These are phyloP conservation scores for Cytidiella melzeri DNA, from an alignment of 768 basidiomycete genomes.

Conservation along the genomic window DNA sequence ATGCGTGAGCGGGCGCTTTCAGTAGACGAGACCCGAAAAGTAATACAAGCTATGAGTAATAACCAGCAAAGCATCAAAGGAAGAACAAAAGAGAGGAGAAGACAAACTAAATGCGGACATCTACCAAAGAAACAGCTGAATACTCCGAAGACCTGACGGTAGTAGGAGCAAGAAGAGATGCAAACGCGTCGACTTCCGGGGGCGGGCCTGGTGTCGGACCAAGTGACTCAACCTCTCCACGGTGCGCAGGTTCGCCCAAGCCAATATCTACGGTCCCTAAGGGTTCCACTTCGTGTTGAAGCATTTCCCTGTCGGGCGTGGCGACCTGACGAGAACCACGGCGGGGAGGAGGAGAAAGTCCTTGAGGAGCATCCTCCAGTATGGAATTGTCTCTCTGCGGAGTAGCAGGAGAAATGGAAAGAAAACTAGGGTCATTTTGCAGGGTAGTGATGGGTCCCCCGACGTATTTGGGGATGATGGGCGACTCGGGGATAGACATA, in stretches of 20 bases:
- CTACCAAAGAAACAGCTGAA: constrained; percentile 14
- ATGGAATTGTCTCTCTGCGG: constrained; percentile 2
- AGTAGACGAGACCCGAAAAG: background rate
- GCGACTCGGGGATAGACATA: constrained; percentile 19
- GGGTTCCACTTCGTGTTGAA: background rate
- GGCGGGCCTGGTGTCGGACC: constrained; percentile 1
- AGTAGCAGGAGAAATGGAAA: constrained; percentile 21
- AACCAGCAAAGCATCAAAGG: constrained; percentile 2
- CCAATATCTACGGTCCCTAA: background rate
- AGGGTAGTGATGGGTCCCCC: constrained; percentile 54
- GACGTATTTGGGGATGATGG: constrained; percentile 43
- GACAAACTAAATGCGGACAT: constrained; percentile 1
- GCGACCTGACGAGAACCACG: constrained; percentile 9
- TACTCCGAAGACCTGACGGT: background rate
- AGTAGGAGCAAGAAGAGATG: constrained; percentile 2
- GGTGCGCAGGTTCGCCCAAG: background rate
- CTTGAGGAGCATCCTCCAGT: background rate
- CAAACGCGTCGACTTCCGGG: constrained; percentile 12
- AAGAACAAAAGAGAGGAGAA: background rate
- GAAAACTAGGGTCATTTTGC: constrained; percentile 55
- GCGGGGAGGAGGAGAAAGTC: constrained; percentile 13
- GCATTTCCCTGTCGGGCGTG: constrained; percentile 6
- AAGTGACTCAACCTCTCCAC: background rate
- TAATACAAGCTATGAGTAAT: background rate
- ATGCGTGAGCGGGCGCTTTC: constrained; percentile 6